Evolutionary conservation across 345 rosid genomes (phyloP).

Genomic region (Salix exigua): DNA sequence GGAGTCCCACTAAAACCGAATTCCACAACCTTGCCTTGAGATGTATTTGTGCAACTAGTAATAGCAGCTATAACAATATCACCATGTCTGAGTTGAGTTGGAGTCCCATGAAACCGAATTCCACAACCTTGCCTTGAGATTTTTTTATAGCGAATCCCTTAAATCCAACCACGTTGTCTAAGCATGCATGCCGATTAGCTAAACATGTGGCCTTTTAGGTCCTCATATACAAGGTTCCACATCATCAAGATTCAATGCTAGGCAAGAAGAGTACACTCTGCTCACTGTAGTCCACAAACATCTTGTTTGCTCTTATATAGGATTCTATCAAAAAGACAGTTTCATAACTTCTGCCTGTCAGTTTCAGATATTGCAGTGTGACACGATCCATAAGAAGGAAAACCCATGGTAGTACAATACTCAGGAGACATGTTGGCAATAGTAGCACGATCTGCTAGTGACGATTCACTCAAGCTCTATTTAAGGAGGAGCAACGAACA

Average conservation of each 20-base stretch:
- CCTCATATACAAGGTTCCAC: conserved; percentile 87
- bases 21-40: too few species aligned
- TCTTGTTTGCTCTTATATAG: conserved; percentile 75
- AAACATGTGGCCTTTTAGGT: conserved; percentile 93
- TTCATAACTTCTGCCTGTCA: conserved; percentile 81
- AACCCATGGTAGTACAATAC: conserved; percentile 96
- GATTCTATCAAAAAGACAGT: conserved; percentile 78
- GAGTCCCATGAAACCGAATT: conserved; percentile 57
- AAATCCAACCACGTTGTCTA: conserved; percentile 77
- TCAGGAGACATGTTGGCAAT: conserved; percentile 98
- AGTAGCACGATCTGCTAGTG: conserved; percentile 95
- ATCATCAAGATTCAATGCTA: conserved; percentile 65
- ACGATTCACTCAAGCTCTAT: conserved; percentile 77
- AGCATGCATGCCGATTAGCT: conserved; percentile 91
- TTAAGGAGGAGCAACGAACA: conserved; percentile 98
- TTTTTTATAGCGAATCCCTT: conserved; percentile 92
- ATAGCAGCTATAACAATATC: conserved; percentile 93
- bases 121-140: conserved; percentile 63
- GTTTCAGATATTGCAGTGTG: conserved; percentile 74
- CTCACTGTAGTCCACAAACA: conserved; percentile 90
- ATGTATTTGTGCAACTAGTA: conserved; percentile 97
- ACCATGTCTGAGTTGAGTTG: conserved; percentile 73
- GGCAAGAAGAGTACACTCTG: conserved; percentile 62
- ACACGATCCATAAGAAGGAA: conserved; percentile 94
- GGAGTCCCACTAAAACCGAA: too few species aligned